Evolutionary conservation across 495 filamentous ascomycete genomes (phyloP).

Genomic region (Penicillium daleae): DNA sequence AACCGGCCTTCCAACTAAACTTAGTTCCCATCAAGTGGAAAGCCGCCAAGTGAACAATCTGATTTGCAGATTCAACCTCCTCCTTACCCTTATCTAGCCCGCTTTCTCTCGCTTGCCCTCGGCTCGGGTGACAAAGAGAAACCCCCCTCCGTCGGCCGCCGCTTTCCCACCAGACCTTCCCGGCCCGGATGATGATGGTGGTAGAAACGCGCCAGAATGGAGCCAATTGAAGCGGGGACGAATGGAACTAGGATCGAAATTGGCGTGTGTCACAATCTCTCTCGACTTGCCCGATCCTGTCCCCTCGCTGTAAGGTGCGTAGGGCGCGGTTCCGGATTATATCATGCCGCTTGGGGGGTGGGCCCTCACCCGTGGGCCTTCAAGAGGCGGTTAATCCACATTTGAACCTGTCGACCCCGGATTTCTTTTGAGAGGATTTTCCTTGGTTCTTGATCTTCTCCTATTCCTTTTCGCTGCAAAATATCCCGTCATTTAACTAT

Average conservation of each 20-base stretch:
- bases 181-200: conserved; percentile 29
- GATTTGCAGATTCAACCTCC: conserved; percentile 5
- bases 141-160: conserved; percentile 13
- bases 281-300: conserved; percentile 7
- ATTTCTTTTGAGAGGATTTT: conserved; percentile 23
- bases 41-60: background rate
- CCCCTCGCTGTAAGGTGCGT: conserved; percentile 12
- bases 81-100: conserved; percentile 11
- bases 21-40: background rate
- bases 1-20: conserved; percentile 9
- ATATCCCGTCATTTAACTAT: background rate
- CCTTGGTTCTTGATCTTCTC: background rate
- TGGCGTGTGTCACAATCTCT: conserved; percentile 8
- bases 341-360: conserved; percentile 11
- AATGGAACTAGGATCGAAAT: conserved; percentile 3
- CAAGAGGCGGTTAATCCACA: conserved; percentile 9
- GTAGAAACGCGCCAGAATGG: conserved; percentile 11
- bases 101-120: conserved; percentile 37
- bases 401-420: conserved; percentile 33
- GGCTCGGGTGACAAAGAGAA: conserved; percentile 35
- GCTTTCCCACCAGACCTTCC: conserved; percentile 10
- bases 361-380: conserved; percentile 2
- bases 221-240: conserved; percentile 7
- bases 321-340: conserved; percentile 12
- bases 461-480: background rate